Base-by-base conservation (phyloP, 345 rosid species). In the Rhodamnia rubescens region DNA sequence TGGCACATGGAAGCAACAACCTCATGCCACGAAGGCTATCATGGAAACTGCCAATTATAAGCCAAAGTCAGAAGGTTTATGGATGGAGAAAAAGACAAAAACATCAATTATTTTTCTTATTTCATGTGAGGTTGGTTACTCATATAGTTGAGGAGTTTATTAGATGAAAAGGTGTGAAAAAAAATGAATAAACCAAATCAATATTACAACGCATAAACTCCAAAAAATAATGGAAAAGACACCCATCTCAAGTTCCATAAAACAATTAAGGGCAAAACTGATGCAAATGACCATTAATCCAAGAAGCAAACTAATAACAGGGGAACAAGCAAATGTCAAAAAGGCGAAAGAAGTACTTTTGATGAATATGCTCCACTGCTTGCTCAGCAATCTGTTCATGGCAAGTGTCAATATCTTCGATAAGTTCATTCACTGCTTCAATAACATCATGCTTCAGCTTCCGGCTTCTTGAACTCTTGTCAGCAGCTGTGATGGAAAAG, bases 361-460 rank as follows among this genome's bases (percentile, higher is more conserved):
- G 99, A 92, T 98, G 99, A 88, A 96, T 98, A 91, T 98, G 99
- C 91, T 98, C 99, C 83, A 98, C 92, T 10, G 99, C 99, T 91
- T 98, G 99, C 90, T 98, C 99, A 52, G 99, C 98, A 69, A 98
- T 98, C 94, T 93, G 98, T 87, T 98, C 99, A 87, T 96, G 98
- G 89, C 99, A 98, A 69, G 97, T 94, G 86, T 89, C 85, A 87
- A 96, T 95, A 84, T 96, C 99, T 82, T 90, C 95, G 88, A 98
- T 93, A 88, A 98, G 98, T 82, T 96, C 98, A 87, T 98, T 98
- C 83, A 96, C 95, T 24, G 98, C 95, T 91, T 98, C 99, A 85
- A 98, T 98, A 86, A 98, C 95, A 88, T 96, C 98, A 89, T 98
- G 99, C 93, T 96, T 98, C 89, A 98, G 90, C 93, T 92, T 96